Base-by-base conservation (phyloP, 2,329 filamentous ascomycete species). In the Huntiella abstrusa region DNA sequence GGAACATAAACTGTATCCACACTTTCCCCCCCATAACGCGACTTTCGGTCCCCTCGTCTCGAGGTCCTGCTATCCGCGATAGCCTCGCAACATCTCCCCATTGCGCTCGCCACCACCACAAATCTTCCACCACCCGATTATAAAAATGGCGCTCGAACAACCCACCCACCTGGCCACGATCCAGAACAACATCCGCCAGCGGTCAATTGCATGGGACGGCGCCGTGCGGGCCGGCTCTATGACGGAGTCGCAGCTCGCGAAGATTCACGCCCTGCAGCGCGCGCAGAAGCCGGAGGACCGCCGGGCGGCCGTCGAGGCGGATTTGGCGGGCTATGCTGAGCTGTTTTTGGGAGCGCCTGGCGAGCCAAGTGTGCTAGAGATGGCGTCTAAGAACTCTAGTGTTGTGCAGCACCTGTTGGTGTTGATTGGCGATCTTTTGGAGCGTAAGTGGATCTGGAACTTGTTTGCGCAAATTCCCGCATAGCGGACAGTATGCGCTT, bases 171-270 rank as follows among this genome's bases (percentile, higher is more conserved):
- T 77, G 49, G 66, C 67, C 59, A 88, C 85, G 55, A 73, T 95
- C 55, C 87, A 94, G 69, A 92, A 84, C 75, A 96, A 96, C 70
- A 94, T 96, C 62, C 84, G 91, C 59, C 82, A 84, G 59, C 77
- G 91, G 55, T 87, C 87, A 53, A 94, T 98, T 64, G 87, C 88
- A 49, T 98, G 91, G 91, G 88, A 96, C 64, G 88, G 88, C 57
- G 87, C 88, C 57, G 85, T 93, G 54, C 77, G 91, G 62, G 85
- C 85, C 55, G 85, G 87, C 62, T 91, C 85, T 58, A 83, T 98
- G 64, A 93, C 83, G 49, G 88, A 96, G 55, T 80, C 83, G 55
- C 88, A 98, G 64, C 75, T 95, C 55, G 83, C 82, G 68, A 88
- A 87, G 71, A 94, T 98, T 66, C 87, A 87, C 63, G 84, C 87